These are phyloP conservation scores for Volvox reticuliferus DNA, from an alignment of 139 green algal genomes.

Conservation along the genomic window DNA sequence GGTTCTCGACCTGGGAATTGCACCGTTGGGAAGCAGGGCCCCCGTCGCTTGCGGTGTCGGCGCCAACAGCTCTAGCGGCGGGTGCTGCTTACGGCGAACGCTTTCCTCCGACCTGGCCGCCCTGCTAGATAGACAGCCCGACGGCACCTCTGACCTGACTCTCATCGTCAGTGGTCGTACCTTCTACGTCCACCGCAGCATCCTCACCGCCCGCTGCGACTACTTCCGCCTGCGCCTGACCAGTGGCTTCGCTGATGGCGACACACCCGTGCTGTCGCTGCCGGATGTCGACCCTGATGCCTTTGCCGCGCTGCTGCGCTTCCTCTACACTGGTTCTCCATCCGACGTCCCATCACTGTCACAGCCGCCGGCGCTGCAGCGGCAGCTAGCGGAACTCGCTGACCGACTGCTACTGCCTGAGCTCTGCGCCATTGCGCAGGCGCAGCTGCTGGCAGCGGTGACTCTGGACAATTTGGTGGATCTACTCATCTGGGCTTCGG, in stretches of 20 bases:
- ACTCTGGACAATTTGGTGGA: background rate
- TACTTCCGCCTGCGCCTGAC: background rate
- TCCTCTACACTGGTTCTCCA: background rate
- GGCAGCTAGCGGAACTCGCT: conserved; percentile 3
- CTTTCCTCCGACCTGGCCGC: background rate
- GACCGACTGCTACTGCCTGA: conserved; percentile 7
- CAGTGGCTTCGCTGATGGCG: background rate
- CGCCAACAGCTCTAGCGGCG: background rate
- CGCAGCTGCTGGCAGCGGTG: background rate
- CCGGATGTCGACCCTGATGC: background rate
- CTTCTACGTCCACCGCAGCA: conserved; percentile 7
- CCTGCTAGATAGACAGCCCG: conserved; percentile 24
- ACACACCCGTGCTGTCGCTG: background rate
- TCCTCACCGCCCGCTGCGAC: background rate
- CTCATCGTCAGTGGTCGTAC: background rate
- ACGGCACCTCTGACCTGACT: background rate
- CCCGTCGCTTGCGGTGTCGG: background rate
- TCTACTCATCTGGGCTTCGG: background rate
- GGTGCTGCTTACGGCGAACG: background rate
- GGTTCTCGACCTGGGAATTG: no score
- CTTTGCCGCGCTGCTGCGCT: background rate
- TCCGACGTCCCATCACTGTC: background rate
- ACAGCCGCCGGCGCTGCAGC: background rate
- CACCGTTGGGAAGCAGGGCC: background rate
- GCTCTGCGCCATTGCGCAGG: background rate